Evolutionary conservation across 176 grass and related monocot species (phyloP).

Genomic region (Avena insularis): DNA sequence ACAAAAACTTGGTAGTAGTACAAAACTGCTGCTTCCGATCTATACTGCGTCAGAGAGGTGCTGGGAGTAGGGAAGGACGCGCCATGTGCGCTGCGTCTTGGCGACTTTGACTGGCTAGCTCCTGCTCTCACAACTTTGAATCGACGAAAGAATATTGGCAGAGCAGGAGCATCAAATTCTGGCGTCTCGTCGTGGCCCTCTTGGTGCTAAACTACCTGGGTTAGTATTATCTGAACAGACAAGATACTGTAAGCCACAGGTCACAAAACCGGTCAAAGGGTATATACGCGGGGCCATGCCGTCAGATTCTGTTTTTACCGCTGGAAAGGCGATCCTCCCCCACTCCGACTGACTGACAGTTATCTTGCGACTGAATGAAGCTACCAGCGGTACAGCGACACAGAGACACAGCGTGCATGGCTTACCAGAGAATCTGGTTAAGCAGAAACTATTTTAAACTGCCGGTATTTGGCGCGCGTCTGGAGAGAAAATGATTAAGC

Average conservation of each 20-base stretch:
- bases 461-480: background rate
- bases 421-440: background rate
- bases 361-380: background rate
- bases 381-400: background rate
- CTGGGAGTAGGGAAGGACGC: background rate
- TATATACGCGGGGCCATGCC: background rate
- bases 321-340: background rate
- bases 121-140: too few species aligned
- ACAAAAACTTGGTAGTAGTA: background rate
- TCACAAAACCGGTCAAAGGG: constrained; percentile 20
- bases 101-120: background rate
- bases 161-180: background rate
- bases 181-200: background rate
- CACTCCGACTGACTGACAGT: background rate
- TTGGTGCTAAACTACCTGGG: background rate
- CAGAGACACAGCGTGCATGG: background rate
- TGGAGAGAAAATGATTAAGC: background rate
- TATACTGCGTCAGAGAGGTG: background rate
- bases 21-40: background rate
- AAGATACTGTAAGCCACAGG: background rate
- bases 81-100: background rate
- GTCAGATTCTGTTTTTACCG: constrained; percentile 1
- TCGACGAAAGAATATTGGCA: too few species aligned
- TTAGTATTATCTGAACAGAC: too few species aligned
- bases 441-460: background rate